Evolutionary conservation across 495 filamentous ascomycete genomes (phyloP).

Genomic region (Aspergillus asperescens): DNA sequence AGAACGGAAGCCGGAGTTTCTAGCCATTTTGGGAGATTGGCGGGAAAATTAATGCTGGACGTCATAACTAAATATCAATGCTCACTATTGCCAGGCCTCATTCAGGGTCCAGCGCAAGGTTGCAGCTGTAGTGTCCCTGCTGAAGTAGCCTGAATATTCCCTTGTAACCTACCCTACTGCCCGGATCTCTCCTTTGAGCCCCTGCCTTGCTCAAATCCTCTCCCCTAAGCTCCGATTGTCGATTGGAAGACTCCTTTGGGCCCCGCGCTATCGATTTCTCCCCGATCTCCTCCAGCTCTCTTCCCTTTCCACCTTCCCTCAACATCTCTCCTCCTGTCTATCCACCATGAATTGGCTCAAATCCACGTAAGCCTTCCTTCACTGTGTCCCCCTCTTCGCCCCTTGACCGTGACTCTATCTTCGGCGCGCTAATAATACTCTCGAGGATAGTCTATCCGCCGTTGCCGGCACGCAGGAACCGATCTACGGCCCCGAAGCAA

Average conservation of each 20-base stretch:
- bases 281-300: constrained; percentile 9
- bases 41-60: constrained; percentile 6
- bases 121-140: background rate
- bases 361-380: constrained; percentile 51
- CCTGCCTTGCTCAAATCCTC: background rate
- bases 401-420: background rate
- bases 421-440: constrained; percentile 12
- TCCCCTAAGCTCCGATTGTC: background rate
- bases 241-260: constrained; percentile 15
- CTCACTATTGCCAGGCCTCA: background rate
- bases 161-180: background rate
- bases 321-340: constrained; percentile 6
- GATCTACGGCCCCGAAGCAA: constrained; percentile 86
- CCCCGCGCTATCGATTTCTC: constrained; percentile 34
- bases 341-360: constrained; percentile 65
- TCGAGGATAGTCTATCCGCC: constrained; percentile 65
- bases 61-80: constrained; percentile 2
- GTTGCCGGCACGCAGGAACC: constrained; percentile 95
- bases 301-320: constrained; percentile 19
- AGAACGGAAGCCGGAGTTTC: constrained; percentile 5
- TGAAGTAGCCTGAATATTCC: background rate
- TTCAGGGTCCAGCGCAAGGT: background rate
- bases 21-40: background rate
- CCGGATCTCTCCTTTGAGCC: background rate
- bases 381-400: background rate